A percentile compares a stretch with the other conserved stretches of the same genome.
phyloP scores from a whole-genome alignment of 306 rosid species.

The Datisca glomerata region DNA sequence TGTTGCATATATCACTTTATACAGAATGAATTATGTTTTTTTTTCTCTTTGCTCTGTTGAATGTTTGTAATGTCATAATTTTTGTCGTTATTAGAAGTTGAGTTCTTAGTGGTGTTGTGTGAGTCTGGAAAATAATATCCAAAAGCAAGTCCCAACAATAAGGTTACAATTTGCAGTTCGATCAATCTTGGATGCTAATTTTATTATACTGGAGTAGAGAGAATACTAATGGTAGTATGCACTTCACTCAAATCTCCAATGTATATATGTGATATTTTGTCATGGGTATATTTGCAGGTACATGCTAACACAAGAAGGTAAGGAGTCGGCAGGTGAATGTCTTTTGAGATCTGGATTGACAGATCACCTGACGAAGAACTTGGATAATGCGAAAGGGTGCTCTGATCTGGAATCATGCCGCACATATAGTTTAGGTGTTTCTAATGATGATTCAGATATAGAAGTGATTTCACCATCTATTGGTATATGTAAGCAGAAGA shows the following conservation, averaged over 20 bases:
- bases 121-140: too few relatives aligned
- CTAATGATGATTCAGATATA: conserved; percentile 21
- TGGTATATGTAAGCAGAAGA: conserved; percentile 22
- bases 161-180: too few relatives aligned
- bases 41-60: too few relatives aligned
- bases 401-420: conserved; percentile 19
- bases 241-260: neutral
- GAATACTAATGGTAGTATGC: neutral
- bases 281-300: conserved; percentile 34
- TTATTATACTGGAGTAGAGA: too few relatives aligned
- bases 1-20: too few relatives aligned
- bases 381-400: conserved; percentile 24
- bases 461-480: conserved; percentile 31
- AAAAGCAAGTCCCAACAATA: too few relatives aligned
- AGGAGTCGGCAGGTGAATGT: conserved; percentile 76
- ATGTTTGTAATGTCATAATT: too few relatives aligned
- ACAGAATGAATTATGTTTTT: too few relatives aligned
- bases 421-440: conserved; percentile 21
- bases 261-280: conserved; percentile 3
- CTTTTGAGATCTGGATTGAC: conserved; percentile 71
- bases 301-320: conserved; percentile 89
- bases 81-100: too few relatives aligned
- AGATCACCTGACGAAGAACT: conserved; percentile 29
- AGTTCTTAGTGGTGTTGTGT: too few relatives aligned
- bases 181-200: too few relatives aligned